These are phyloP conservation scores for Fusarium sp. DNA, from an alignment of 2,329 filamentous ascomycete genomes.

Conservation along the genomic window DNA sequence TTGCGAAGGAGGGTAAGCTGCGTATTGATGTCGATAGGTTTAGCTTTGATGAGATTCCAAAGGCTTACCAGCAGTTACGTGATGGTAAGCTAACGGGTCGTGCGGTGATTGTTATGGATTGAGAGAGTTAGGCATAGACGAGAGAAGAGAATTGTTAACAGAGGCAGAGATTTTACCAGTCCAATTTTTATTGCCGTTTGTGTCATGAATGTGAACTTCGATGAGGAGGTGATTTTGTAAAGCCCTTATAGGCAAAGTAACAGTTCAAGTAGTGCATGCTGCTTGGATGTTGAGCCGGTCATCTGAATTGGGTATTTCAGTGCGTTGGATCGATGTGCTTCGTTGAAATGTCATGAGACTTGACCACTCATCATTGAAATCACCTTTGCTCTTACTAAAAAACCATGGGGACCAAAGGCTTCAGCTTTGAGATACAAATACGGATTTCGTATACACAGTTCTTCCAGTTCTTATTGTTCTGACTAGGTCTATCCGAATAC, in stretches of 20 bases:
- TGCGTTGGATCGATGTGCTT: no score
- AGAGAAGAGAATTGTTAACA: not conserved
- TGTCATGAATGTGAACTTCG: not conserved
- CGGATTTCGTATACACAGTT: no score
- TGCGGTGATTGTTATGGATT: not conserved
- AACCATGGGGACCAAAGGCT: no score
- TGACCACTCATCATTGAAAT: no score
- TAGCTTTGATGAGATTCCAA: not conserved
- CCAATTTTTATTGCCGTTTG: not conserved
- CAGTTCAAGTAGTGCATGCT: not conserved
- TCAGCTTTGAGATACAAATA: no score
- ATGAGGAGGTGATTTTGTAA: not conserved
- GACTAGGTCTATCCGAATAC: not conserved
- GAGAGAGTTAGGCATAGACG: fast-evolving
- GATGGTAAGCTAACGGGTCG: not conserved
- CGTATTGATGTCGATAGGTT: not conserved
- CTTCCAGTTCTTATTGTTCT: no score
- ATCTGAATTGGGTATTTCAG: not conserved
- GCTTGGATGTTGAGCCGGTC: fast-evolving
- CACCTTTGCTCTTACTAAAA: no score
- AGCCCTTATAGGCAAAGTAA: fast-evolving
- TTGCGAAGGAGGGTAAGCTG: not conserved
- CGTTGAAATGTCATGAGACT: no score
- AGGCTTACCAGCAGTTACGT: not conserved
- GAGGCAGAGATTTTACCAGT: not conserved